These are phyloP conservation scores for Pezicula radicicola DNA, from an alignment of 2,329 filamentous ascomycete genomes.

Conservation along the genomic window DNA sequence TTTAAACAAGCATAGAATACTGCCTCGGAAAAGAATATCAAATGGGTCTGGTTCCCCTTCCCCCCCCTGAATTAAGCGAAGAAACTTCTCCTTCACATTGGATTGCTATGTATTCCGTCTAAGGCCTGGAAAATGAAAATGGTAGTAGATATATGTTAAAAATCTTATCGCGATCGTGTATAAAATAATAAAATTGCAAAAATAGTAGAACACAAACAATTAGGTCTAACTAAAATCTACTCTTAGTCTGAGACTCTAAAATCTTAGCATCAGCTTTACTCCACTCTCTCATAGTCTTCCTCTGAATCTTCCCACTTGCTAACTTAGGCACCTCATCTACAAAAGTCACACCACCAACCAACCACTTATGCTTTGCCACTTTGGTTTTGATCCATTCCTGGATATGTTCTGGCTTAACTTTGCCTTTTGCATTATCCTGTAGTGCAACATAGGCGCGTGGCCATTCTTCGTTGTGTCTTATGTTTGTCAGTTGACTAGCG, in stretches of 20 bases:
- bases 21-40: no score
- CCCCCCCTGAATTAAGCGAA: no score
- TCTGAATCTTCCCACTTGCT: constrained; percentile 55
- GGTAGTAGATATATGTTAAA: no score
- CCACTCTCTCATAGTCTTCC: constrained; percentile 54
- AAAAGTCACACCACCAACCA: constrained; percentile 50
- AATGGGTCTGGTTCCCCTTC: no score
- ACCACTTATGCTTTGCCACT: constrained; percentile 49
- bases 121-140: no score
- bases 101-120: no score
- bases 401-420: constrained; percentile 49
- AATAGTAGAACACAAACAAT: no score
- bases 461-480: constrained; percentile 44
- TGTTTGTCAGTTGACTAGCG: constrained; percentile 1
- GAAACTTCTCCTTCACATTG: no score
- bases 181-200: no score
- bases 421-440: constrained; percentile 41
- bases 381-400: constrained; percentile 40
- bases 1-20: no score
- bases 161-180: no score
- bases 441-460: constrained; percentile 51
- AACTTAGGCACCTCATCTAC: constrained; percentile 55
- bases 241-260: constrained; percentile 18
- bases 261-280: constrained; percentile 47
- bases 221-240: constrained; percentile 9